phyloP scores from a whole-genome alignment of 1,284 basidiomycete species.

The Caloboletus firmus region DNA sequence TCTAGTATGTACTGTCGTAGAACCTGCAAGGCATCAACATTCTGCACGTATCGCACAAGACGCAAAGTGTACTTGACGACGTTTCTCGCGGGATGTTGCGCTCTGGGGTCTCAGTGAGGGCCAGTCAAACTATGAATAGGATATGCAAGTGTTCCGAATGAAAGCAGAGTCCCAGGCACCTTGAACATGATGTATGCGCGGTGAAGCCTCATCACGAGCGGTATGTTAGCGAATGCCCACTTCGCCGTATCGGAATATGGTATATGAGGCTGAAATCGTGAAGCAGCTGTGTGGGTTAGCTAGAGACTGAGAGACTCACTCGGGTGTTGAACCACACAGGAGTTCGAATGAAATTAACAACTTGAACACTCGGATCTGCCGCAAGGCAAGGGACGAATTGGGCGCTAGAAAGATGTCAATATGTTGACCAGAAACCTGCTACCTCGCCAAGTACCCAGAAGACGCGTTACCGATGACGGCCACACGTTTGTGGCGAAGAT shows the following conservation, averaged over 20 bases:
- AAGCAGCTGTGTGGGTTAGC: not conserved
- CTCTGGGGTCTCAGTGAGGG: conserved; percentile 15
- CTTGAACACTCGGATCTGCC: conserved; percentile 33
- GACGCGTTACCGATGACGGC: conserved; percentile 55
- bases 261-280: conserved; percentile 20
- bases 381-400: conserved; percentile 39
- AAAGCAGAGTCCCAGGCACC: conserved; percentile 4
- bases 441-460: conserved; percentile 33
- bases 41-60: not conserved
- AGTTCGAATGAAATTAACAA: conserved; percentile 39
- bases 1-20: conserved; percentile 34
- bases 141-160: not conserved
- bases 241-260: conserved; percentile 30
- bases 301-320: conserved; percentile 18
- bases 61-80: conserved; percentile 14
- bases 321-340: conserved; percentile 37
- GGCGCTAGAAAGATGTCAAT: conserved; percentile 26
- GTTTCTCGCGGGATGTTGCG: conserved; percentile 13
- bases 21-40: conserved; percentile 18
- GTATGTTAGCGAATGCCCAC: conserved; percentile 40
- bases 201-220: conserved; percentile 35
- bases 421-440: not conserved
- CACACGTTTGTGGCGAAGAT: conserved; percentile 44
- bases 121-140: conserved; percentile 18
- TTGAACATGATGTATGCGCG: conserved; percentile 33